phyloP scores from a whole-genome alignment of 2,329 filamentous ascomycete species.

The Bipolaris zeicola region DNA sequence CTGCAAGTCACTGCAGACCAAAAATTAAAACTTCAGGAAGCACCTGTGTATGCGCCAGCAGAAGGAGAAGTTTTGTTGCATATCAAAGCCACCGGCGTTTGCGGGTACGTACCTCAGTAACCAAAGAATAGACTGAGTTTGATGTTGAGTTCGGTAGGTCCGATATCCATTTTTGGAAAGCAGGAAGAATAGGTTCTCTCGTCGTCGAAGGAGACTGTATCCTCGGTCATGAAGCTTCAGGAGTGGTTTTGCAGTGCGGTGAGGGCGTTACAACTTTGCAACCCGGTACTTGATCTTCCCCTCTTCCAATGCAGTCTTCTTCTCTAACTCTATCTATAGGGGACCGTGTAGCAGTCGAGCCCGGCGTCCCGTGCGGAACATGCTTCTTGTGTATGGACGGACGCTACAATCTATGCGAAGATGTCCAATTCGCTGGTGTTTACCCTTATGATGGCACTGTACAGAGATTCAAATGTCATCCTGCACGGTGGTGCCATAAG shows the following conservation, averaged over 20 bases:
- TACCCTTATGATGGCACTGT: slow-evolving; percentile 66
- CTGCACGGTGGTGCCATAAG: slow-evolving; percentile 59
- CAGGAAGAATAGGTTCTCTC: slow-evolving; percentile 66
- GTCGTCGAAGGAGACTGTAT: slow-evolving; percentile 68
- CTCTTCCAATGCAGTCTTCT: neutral
- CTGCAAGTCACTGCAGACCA: slow-evolving; percentile 67
- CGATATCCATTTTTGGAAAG: slow-evolving; percentile 72
- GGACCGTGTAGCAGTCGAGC: slow-evolving; percentile 70
- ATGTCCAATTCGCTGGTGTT: slow-evolving; percentile 66
- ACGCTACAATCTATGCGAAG: slow-evolving; percentile 68
- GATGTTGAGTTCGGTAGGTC: slow-evolving; percentile 51
- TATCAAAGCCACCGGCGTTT: slow-evolving; percentile 68
- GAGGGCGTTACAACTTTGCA: slow-evolving; percentile 60
- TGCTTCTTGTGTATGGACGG: slow-evolving; percentile 66
- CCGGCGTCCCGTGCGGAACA: slow-evolving; percentile 65
- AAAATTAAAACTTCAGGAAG: slow-evolving; percentile 61
- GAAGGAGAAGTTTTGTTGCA: slow-evolving; percentile 64
- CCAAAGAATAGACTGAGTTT: neutral
- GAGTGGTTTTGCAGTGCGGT: slow-evolving; percentile 63
- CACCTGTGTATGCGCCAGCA: slow-evolving; percentile 61
- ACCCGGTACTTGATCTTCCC: slow-evolving; percentile 41
- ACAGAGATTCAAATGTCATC: slow-evolving; percentile 66
- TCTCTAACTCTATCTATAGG: slow-evolving; percentile 41
- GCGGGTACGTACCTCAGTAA: slow-evolving; percentile 55
- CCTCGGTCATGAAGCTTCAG: slow-evolving; percentile 68